Base-by-base conservation (phyloP, 305 asterid genomes). In the Petunia hybrid region DNA sequence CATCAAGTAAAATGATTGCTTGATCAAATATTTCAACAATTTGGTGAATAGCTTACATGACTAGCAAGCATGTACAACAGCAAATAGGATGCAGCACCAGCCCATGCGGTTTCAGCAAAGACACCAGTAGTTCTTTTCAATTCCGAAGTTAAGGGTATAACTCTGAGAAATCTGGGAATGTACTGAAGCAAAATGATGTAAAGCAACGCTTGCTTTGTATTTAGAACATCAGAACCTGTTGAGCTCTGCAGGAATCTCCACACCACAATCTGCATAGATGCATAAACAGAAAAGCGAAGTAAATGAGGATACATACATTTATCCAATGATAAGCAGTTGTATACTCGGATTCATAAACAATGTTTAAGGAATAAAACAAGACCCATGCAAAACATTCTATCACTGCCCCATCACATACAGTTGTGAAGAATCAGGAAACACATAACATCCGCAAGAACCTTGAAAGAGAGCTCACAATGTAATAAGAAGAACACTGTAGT, bases 91-190 rank as follows among this genome's bases (percentile, higher is more conserved):
- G 91, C 99, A 57, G 99, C 99, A 87, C 99, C 99, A 87, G 98
- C 99, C 99, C 99, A 97, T 36, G 99, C 99, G 80, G 99, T 92
- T 90, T 95, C 99, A 85, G 99, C 99, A 84, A 97, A 94, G 85
- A 95, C 97, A 84, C 99, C 99, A 74, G 99, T 88, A 40, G 99
- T 97, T 85, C 99, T 92, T 86, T 97, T 97, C 88, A 97, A 76
- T 85, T 97, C 99, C 14, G 99, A 93, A 43, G 95, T 92, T 80
- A 97, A 90, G 16, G 99, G 99, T 78, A 88, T 63, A 40, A 97
- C 84, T 67, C 98, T 91, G 56, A 87, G 85, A 79, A 93, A 88
- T 85, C 99, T 91, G 13, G 98, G 98, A 70, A 95, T 80, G 79
- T 95, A 97, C 90, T 97, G 99, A 85, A 95, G 87, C 90, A 93